A percentile compares a stretch with the other conserved stretches of the same genome.
Evolutionary conservation across 192 early-diverging fungal genomes (phyloP).

Genomic region (Entomortierella lignicola): DNA sequence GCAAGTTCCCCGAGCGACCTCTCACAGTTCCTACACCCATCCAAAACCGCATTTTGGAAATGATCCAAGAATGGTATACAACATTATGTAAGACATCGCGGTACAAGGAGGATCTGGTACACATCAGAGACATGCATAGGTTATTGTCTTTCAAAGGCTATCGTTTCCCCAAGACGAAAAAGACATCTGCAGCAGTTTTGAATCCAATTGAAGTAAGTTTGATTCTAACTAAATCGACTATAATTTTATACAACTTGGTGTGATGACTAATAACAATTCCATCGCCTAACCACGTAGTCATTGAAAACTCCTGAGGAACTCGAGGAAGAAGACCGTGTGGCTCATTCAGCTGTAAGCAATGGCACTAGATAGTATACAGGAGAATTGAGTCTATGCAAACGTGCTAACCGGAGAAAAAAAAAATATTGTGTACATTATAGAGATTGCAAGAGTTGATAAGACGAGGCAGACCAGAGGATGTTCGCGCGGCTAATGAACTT

Average conservation of each 20-base stretch:
- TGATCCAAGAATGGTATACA: constrained; percentile 95
- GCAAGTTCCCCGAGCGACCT: constrained; percentile 92
- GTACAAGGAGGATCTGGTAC: constrained; percentile 91
- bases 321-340: constrained; percentile 93
- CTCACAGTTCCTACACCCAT: constrained; percentile 77
- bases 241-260: no score
- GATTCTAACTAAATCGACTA: no score
- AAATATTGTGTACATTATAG: constrained; percentile 33
- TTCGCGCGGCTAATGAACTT: constrained; percentile 95
- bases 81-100: constrained; percentile 88
- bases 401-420: constrained; percentile 2
- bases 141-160: constrained; percentile 91
- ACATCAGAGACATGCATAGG: constrained; percentile 96
- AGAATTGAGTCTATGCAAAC: no score
- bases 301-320: constrained; percentile 94
- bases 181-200: constrained; percentile 72
- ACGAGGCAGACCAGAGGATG: constrained; percentile 90
- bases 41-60: constrained; percentile 87
- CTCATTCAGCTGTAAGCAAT: constrained; percentile 77
- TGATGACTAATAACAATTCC: no score
- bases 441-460: constrained; percentile 98
- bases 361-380: no score
- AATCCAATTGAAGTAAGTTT: constrained; percentile 63
- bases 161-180: constrained; percentile 75
- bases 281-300: constrained; percentile 52